These are phyloP conservation scores for Mitragyna speciosa DNA, from an alignment of 257 asterid genomes.

Conservation along the genomic window DNA sequence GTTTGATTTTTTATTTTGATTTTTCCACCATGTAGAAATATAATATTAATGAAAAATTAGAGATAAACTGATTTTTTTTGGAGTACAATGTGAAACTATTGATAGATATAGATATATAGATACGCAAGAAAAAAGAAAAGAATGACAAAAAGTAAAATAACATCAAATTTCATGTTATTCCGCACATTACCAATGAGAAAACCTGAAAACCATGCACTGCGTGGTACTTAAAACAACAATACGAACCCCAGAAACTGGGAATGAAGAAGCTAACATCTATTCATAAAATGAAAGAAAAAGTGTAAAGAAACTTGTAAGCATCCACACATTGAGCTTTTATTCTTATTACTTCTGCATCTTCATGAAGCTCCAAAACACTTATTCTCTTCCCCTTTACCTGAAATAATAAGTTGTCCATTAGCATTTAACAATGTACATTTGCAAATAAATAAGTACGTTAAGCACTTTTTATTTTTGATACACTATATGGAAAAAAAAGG, in stretches of 20 bases:
- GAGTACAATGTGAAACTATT: too few species aligned
- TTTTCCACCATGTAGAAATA: too few species aligned
- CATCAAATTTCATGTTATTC: too few species aligned
- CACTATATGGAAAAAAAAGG: too few species aligned
- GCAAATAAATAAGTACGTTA: background rate
- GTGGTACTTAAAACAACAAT: background rate
- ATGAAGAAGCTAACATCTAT: background rate
- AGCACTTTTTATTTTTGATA: background rate
- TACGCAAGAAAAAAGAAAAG: too few species aligned
- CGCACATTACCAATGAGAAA: background rate
- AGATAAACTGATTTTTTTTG: too few species aligned
- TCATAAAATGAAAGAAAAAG: too few species aligned
- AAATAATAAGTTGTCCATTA: background rate
- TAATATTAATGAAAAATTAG: too few species aligned
- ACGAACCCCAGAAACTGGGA: background rate
- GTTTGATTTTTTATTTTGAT: too few species aligned
- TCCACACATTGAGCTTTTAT: background rate
- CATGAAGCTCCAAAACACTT: background rate
- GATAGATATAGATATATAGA: too few species aligned
- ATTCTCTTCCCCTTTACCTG: background rate
- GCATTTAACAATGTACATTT: background rate
- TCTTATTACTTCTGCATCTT: conserved; percentile 1
- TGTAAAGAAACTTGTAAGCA: background rate
- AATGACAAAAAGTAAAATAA: too few species aligned
- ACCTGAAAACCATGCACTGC: background rate